These are phyloP conservation scores for Medicago lupulina DNA, from an alignment of 306 rosid species.

Conservation along the genomic window DNA sequence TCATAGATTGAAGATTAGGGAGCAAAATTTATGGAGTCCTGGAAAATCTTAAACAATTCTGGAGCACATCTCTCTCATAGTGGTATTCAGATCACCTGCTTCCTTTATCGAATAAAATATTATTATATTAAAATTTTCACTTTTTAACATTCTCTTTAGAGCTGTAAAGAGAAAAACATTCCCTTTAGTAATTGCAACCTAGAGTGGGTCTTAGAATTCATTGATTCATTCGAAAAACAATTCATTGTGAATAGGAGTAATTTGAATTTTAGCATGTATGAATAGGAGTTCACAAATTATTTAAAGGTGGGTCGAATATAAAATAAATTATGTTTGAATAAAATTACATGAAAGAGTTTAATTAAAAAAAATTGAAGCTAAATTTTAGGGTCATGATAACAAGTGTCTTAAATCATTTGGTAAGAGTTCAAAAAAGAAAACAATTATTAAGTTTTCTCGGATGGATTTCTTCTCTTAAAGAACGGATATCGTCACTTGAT, in stretches of 20 bases:
- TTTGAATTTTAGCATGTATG: background rate
- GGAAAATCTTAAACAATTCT: constrained; percentile 11
- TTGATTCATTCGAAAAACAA: no score
- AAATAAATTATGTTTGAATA: background rate
- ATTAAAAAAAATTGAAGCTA: background rate
- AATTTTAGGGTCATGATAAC: background rate
- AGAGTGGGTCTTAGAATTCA: background rate
- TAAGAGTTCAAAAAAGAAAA: no score
- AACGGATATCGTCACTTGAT: no score
- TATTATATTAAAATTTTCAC: no score
- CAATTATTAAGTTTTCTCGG: no score
- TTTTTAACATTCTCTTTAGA: background rate
- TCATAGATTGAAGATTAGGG: constrained; percentile 12
- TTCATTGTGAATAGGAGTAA: background rate
- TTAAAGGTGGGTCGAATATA: background rate
- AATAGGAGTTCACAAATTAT: background rate
- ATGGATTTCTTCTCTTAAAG: no score
- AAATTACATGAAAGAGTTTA: background rate
- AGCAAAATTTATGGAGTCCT: constrained; percentile 1
- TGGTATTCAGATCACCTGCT: constrained; percentile 31
- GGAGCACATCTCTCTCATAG: constrained; percentile 45
- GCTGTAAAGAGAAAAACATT: constrained; percentile 18
- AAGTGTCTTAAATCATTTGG: no score
- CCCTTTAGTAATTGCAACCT: constrained; percentile 10
- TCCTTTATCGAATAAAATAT: constrained; percentile 14